These are phyloP conservation scores for Cnidoscolus chayamansa DNA, from an alignment of 441 rosid species.

Conservation along the genomic window DNA sequence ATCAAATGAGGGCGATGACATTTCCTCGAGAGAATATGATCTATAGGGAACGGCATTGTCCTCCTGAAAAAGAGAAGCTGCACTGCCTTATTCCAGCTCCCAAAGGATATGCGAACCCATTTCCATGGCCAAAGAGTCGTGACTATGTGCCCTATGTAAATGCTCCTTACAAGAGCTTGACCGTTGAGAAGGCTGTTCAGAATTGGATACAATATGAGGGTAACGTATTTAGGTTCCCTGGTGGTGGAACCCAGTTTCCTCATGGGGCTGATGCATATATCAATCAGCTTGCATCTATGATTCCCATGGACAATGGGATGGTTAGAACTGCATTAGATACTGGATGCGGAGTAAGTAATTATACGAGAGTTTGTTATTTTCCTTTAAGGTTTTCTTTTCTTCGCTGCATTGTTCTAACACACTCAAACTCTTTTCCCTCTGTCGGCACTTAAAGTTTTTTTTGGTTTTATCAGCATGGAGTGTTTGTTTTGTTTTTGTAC, in stretches of 20 bases:
- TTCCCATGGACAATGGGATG: conserved; percentile 78
- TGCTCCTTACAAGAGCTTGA: conserved; percentile 91
- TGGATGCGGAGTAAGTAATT: conserved; percentile 83
- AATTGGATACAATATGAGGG: conserved; percentile 95
- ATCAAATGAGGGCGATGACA: conserved; percentile 87
- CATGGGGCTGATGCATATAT: conserved; percentile 93
- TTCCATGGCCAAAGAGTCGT: conserved; percentile 96
- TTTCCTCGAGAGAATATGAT: conserved; percentile 91
- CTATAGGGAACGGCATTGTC: conserved; percentile 88
- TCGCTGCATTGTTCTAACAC: not conserved
- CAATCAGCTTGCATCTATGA: conserved; percentile 81
- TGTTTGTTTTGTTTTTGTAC: not conserved
- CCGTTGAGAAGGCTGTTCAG: conserved; percentile 96
- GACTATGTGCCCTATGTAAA: conserved; percentile 90
- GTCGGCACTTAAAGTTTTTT: not conserved
- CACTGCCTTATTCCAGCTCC: conserved; percentile 92
- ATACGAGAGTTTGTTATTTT: not conserved
- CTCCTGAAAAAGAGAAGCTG: conserved; percentile 61
- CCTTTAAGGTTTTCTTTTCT: not conserved
- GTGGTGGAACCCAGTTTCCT: conserved; percentile 99
- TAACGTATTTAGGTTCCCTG: conserved; percentile 85
- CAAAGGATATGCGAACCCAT: conserved; percentile 82
- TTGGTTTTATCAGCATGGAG: not conserved
- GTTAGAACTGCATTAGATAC: conserved; percentile 96
- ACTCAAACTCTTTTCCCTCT: not conserved